Base-by-base conservation (phyloP, 176 grass and related monocot species). In the Juncus inflexus region DNA sequence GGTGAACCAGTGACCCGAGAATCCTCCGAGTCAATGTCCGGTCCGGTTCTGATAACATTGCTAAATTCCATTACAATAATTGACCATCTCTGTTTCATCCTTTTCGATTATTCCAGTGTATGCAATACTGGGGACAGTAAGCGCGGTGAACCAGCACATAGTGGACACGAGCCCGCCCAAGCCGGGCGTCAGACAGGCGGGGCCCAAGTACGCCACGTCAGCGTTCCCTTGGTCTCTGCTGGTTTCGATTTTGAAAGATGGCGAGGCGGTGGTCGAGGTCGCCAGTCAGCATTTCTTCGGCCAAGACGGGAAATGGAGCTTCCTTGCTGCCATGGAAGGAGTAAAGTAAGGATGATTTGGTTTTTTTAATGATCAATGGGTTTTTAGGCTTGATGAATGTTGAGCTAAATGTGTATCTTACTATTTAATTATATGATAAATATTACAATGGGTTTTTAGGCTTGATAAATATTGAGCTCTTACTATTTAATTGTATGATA, bases 91-190 rank as follows among this genome's bases (percentile, higher is more conserved):
- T 47, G 4, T 47, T 47, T 47, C 43, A 6, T 47, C 72, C 61
- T 40, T 61, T 52, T 80, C 41, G 19, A 28, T 28, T 28, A 28
- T 28, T 76, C 73, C 83, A 99, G 94, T 99, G 47, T 99, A 99
- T 81, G 83, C 94, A 62, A 58, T 99, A 65, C 77, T 99, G 85
- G 94, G 94, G 66, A 75, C 91, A 55, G 37, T 99, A 52, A 86
- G 87, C 77, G 81, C 94, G 67, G 77, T 92, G 60, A 99, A 99
- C 72, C 88, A 92, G 75, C 85, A 99, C 75, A 92, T 99, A 86
- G 88, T 92, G 42, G 94, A 99, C 9, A 75, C 80, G 1, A 35
- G 58, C 15, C 88, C 94, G 6, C 2, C 57, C 75, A 59, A 10
- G 38, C 42, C 67, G 76, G 19, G 12, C 67, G 70, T 60, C 58